Evolutionary conservation across 2,329 filamentous ascomycete genomes (phyloP).

Genomic region (Pyrenochaeta sp.): DNA sequence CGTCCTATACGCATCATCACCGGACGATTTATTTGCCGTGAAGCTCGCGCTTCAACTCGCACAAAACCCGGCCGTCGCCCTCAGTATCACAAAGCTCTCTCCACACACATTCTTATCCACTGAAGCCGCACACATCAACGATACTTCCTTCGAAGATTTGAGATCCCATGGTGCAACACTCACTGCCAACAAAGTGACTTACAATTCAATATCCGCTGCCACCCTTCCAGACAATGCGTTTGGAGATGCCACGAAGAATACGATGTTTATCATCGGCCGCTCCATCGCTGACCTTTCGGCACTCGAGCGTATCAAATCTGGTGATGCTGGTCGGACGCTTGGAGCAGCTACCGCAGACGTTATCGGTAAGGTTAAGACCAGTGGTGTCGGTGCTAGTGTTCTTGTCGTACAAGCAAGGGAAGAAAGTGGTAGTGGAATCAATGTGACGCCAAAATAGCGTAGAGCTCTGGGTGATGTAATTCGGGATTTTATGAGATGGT

Average conservation of each 20-base stretch:
- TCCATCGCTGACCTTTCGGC: neutral
- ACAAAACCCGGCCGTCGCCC: neutral
- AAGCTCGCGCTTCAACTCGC: slow-evolving; percentile 1
- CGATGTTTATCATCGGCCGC: neutral
- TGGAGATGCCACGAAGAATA: neutral
- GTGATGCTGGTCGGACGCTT: neutral
- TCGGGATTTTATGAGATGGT: too few species aligned
- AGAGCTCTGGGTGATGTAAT: too few species aligned
- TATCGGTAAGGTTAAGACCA: neutral
- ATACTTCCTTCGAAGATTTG: neutral
- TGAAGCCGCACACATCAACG: neutral
- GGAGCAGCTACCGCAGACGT: neutral
- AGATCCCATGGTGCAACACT: neutral
- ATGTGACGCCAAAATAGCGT: too few species aligned
- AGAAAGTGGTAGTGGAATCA: neutral
- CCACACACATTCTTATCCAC: neutral
- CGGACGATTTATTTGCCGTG: neutral
- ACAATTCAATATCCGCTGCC: neutral
- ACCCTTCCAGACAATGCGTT: neutral
- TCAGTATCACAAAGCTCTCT: neutral
- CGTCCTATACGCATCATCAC: neutral
- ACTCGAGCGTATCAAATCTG: neutral
- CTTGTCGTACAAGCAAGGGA: neutral
- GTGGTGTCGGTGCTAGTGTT: neutral
- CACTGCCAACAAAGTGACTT: neutral